Evolutionary conservation across 768 basidiomycete genomes (phyloP), one percentile per base, ranked within the genome.

Genomic region (Leccinum ochraceum): DNA sequence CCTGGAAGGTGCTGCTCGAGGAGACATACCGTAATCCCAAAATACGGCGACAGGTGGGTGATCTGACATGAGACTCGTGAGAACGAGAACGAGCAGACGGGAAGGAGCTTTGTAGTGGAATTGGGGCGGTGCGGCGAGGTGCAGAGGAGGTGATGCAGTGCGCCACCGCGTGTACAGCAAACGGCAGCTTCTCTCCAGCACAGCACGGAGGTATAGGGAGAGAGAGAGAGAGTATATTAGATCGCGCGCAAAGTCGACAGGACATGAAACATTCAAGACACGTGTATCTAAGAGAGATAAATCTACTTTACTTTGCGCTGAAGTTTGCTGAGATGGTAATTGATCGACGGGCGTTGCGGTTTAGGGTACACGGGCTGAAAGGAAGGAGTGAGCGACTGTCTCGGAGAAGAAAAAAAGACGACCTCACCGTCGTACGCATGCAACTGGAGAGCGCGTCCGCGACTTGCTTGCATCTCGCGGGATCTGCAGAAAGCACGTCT

Each of bases 241-340:
- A n/a, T 42, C 42, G 42, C 9, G 17, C 28, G 28, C 37, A 39
- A 39, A 39, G 37, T 39, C 37, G 17, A 39, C 39, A 42, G 58
- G 53, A 57, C 22, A 22, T 22, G 22, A 22, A 22, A 22, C 22
- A 36, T 11, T 36, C 26, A 56, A 44, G 57, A 62, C 59, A 66
- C 59, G 54, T 44, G 28, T 63, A 69, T 61, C 68, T 54, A 60
- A 63, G 13, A 34, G 34, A 36, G 55, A 62, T 65, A 63, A 48
- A 59, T 78, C 79, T 83, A 89, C 81, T 89, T 89, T 66, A 86
- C 81, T 62, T 80, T 84, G 71, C 90, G 91, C 62, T 84, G 82
- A 63, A 94, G 80, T 73, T 92, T 85, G 67, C 90, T 87, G 65
- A 95, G 85, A 74, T 94, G 92, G 73, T 92, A 95, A 75, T 95